Evolutionary conservation across 2,329 filamentous ascomycete species (phyloP), one percentile per base, ranked within the genome.

Genomic region (Dactylonectria estremocensis): DNA sequence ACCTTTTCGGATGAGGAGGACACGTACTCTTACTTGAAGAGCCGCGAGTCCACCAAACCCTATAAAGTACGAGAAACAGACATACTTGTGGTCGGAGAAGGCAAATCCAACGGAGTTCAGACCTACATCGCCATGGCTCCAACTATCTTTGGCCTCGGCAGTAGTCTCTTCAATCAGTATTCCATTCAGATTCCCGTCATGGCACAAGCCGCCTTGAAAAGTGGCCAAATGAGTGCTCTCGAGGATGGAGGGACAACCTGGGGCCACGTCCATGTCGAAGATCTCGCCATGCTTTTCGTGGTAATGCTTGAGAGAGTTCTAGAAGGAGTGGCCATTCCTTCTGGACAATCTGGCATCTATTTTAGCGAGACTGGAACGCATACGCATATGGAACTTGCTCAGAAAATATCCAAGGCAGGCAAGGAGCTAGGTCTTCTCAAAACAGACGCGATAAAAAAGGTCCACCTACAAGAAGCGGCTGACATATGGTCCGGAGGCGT

Each of bases 51-150:
- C 8, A 16, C 46, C 20, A 49, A 49, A 20, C 20, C 46, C 22
- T 49, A 49, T 11, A 28, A n/a, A 16, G 11, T 49, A 5, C 22
- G 46, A 49, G 13, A 49, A 24, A 49, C 45, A 22, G 45, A 48
- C 45, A 48, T 48, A 22, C 45, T 56, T 3, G 53, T 56, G 5
- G 53, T 14, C 3, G 53, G 43, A 56, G 11, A 56, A 28, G 53
- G 53, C 33, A 35, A 56, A 18, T 14, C 13, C 13, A 22, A 14
- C 10, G 10, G 20, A 6, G 35, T 56, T 24, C 11, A 43, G 35
- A 56, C 53, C 5, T 43, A 56, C 31, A 56, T 20, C 20, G 11
- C 43, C 53, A 56, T 56, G 35, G 33, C 53, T 28, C 53, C 53
- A 5, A 45, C 53, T 1, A 56, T 45, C 35, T 43, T 43, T 56